Evolutionary conservation across 768 basidiomycete genomes (phyloP), one percentile per base, ranked within the genome.

Genomic region (Leccinum obscurum): DNA sequence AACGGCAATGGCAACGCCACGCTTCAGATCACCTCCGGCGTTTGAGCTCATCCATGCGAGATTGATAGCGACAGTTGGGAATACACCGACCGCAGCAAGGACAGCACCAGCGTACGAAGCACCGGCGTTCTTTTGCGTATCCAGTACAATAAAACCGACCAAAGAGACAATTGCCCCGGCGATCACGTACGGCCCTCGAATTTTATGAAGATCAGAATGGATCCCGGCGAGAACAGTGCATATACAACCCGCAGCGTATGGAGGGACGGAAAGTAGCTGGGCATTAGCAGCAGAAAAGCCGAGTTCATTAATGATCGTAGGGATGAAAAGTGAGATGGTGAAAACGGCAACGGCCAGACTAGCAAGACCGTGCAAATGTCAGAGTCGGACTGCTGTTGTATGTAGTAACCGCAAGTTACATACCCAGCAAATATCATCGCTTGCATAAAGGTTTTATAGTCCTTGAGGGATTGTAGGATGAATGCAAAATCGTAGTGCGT

Each of bases 11-110:
- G 77, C 76, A 14, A 85, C 76, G 20, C 77, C 85, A 57, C 79
- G 77, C 64, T 82, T 81, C 53, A 81, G 60, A 64, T 84, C 83
- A 20, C 85, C 83, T 24, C 85, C 85, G 0, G 82, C 78, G 54
- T 84, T 83, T 8, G 81, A 80, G 1, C 79, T 76, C 1, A 75
- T 79, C 86, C 86, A 87, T 39, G 84, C 82, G 2, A 87, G 67
- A 30, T 66, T 64, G n/a, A 84, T 72, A 28, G 74, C 73, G 55
- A 85, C 74, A 7, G 77, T 79, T 2, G 86, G 82, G 63, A 74
- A 86, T 4, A 83, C 79, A 22, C 85, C 85, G 22, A 76, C 70
- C 4, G 83, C 81, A 28, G 82, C 80, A 48, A 86, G 69, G 34
- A 86, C 60, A 5, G 80, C 72, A 1, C 81, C 85, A 9, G 72